Evolutionary conservation across 2,329 filamentous ascomycete genomes (phyloP).

Genomic region (Pseudogymnoascus sp.): DNA sequence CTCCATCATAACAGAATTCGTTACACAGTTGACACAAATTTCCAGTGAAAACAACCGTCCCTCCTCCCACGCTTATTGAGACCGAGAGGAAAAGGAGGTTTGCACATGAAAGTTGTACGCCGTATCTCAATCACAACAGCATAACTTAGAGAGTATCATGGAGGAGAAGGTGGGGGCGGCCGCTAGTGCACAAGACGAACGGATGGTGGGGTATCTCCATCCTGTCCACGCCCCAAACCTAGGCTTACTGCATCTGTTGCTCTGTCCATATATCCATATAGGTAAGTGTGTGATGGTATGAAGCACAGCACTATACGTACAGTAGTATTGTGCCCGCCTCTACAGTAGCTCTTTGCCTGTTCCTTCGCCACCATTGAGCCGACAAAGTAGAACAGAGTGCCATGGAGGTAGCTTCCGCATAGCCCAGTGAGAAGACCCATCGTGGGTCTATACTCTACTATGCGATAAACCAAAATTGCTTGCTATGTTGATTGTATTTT

Average conservation of each 20-base stretch:
- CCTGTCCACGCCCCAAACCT: neutral
- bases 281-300: neutral
- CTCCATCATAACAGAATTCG: constrained; percentile 51
- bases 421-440: neutral
- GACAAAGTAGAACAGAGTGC: neutral
- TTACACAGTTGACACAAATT: neutral
- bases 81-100: neutral
- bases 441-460: neutral
- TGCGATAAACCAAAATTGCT: neutral
- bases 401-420: neutral
- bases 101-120: neutral
- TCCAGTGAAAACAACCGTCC: neutral
- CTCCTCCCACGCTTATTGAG: neutral
- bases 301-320: neutral
- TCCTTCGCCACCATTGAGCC: neutral
- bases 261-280: neutral
- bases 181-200: neutral
- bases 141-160: neutral
- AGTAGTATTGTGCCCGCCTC: neutral
- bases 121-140: neutral
- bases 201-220: neutral
- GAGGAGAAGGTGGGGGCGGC: constrained; percentile 2
- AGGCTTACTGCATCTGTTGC: neutral
- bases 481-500: neutral
- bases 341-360: neutral